Base-by-base conservation (phyloP, 179 eudicot genomes). In the Spinacia oleracea region DNA sequence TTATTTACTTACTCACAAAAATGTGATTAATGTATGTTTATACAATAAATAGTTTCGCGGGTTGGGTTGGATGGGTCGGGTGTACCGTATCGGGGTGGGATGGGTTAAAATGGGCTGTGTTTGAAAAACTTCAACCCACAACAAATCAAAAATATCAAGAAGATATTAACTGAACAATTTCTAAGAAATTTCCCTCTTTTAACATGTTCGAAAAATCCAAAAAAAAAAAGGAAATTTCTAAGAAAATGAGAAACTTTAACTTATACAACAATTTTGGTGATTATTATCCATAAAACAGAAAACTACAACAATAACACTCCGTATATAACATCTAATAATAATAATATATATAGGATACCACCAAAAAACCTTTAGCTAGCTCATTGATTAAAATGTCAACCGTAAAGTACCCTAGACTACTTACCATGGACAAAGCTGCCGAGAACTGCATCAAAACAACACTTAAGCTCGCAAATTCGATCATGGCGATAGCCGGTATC, bases 391-490 rank as follows among this genome's bases (percentile, higher is more conserved):
- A 5, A 43, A 76, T 76, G 79, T 48, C 78, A 2, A 34, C 18
- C 1, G 10, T 27, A 45, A 23, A 14, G 0, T 2, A 43, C 34
- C 9, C 50, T 14, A 60, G 65, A 5, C 1, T 48, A 55, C 16
- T 69, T 2, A n/a, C 15, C 27, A 84, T 83, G 86, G 81, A 53
- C 18, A 81, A 75, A 78, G 43, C 78, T 9, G 40, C 79, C 29
- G 83, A 79, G 68, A 75, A 38, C 25, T 81, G 74, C 70, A 60
- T 87, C 53, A 72, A 70, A 75, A 21, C 63, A 20, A 46, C 60
- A 6, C 73, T 89, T 56, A 88, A 89, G 68, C 35, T 66, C 35
- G 40, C 82, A 1, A 82, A 74, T 43, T 70, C 69, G 10, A 48
- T 70, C 60, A 82, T 78, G 84, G 66, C 70, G 2, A 25, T 74